Percentiles rank a stretch among this genome's conserved stretches.
phyloP scores from a whole-genome alignment of 2,329 filamentous ascomycete genomes.

The Dryadomyces quercivorus region DNA sequence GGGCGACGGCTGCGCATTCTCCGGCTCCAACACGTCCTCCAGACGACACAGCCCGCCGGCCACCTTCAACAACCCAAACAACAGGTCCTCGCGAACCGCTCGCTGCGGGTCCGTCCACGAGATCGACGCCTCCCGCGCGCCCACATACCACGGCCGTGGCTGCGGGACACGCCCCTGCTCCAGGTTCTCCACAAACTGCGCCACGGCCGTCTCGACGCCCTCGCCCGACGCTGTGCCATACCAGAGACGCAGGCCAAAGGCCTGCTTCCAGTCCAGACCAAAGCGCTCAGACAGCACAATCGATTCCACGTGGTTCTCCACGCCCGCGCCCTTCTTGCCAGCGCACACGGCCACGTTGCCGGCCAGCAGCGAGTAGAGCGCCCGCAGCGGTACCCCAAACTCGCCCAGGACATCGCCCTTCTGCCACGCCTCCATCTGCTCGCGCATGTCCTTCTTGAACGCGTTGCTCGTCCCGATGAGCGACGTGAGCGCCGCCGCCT shows the following conservation, averaged over 20 bases:
- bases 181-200: constrained; percentile 62
- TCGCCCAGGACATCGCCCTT: constrained; percentile 75
- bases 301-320: constrained; percentile 68
- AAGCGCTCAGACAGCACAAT: constrained; percentile 80
- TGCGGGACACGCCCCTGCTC: constrained; percentile 56
- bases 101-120: constrained; percentile 36
- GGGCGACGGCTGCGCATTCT: constrained; percentile 63
- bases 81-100: constrained; percentile 55
- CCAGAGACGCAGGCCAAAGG: constrained; percentile 85
- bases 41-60: constrained; percentile 53
- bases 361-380: constrained; percentile 78
- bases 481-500: constrained; percentile 26
- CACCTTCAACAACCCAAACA: constrained; percentile 79
- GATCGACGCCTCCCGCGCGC: constrained; percentile 38
- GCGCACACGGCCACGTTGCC: constrained; percentile 79
- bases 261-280: constrained; percentile 81
- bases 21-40: constrained; percentile 61
- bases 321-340: constrained; percentile 57
- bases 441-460: constrained; percentile 60
- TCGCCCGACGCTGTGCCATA: constrained; percentile 63
- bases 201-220: constrained; percentile 59
- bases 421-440: constrained; percentile 77
- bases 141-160: constrained; percentile 60
- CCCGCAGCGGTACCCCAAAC: constrained; percentile 70
- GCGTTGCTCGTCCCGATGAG: constrained; percentile 64